Evolutionary conservation across 352 stramenopile genomes (phyloP).

Genomic region (Thalassiosira mediterranea): DNA sequence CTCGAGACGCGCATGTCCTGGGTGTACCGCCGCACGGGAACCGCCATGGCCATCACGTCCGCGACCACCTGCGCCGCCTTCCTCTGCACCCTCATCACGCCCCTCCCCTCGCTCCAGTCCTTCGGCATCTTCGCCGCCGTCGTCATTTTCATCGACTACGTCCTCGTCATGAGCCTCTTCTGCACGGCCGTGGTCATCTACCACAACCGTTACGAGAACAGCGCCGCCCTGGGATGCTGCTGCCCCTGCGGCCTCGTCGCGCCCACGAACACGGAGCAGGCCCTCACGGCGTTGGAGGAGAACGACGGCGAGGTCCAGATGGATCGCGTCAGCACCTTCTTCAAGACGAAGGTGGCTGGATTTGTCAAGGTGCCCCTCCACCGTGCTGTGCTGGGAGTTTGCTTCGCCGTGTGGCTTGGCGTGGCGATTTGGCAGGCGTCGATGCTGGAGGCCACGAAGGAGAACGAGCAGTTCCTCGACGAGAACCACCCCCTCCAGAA

Average conservation of each 20-base stretch:
- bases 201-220: slow-evolving; percentile 55
- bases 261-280: slow-evolving; percentile 36
- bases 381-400: slow-evolving; percentile 38
- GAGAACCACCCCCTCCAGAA: slow-evolving; percentile 66
- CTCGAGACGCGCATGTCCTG: slow-evolving; percentile 61
- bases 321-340: slow-evolving; percentile 52
- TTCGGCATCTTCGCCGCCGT: slow-evolving; percentile 79
- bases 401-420: slow-evolving; percentile 47
- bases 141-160: slow-evolving; percentile 76
- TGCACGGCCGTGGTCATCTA: slow-evolving; percentile 70
- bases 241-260: slow-evolving; percentile 36
- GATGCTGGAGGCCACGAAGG: slow-evolving; percentile 55
- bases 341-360: slow-evolving; percentile 38
- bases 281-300: slow-evolving; percentile 15
- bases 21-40: slow-evolving; percentile 58
- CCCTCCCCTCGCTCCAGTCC: slow-evolving; percentile 59
- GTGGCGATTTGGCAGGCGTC: slow-evolving; percentile 38
- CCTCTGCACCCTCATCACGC: slow-evolving; percentile 56
- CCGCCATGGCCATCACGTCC: slow-evolving; percentile 68
- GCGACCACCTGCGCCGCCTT: slow-evolving; percentile 75
- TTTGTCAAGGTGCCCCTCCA: slow-evolving; percentile 50
- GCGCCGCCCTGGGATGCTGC: slow-evolving; percentile 50
- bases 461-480: slow-evolving; percentile 59
- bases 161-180: slow-evolving; percentile 72
- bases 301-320: slow-evolving; percentile 29